Evolutionary conservation across 1,284 basidiomycete species (phyloP), one percentile per base, ranked within the genome.

Genomic region (Ustilago shanxiensis): DNA sequence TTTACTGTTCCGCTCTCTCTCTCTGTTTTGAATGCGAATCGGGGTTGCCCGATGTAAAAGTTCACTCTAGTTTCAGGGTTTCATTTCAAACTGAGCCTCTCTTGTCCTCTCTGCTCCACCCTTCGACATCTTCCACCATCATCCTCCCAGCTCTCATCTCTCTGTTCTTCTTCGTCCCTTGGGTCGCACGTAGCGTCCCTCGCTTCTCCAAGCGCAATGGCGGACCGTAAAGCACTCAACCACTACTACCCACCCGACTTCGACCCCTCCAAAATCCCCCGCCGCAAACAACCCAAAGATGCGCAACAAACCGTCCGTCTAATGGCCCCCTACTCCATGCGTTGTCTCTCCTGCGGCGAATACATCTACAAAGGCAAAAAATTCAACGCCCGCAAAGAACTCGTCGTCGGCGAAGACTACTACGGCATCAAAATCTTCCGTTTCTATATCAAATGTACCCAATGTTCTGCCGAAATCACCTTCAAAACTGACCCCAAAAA

Each of bases 401-500:
- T 95, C 0, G 97, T 97, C 16, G 91, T 94, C 8, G 95, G 94
- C 1, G 95, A 99, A 86, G 94, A 96, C 80, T 99, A 99, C 85
- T 95, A 94, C 88, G 95, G 95, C 14, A 98, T 99, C 89, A 97
- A 97, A 87, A 96, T 95, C 72, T 93, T 86, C 64, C 79, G 84
- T 3, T 86, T 86, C 71, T 86, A 86, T 66, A 85, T 86, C 77
- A 81, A 80, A 51, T 86, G 84, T 64, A 74, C 84, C 3, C 79
- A 74, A 53, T 86, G 84, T 66, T 97, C 95, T 2, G 93, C 95
- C 9, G 97, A 99, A 86, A 98, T 99, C 79, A 99, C 97, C 0
- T 99, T 99, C 91, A 98, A 98, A 87, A 99, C 96, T 0, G 97
- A 99, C 86, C 97, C 96, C 10, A 96, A 96, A 89, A 98, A 84